Conservation (phyloP, 164 flowering plant genomes). For the Nymphaea thermarum region DNA sequence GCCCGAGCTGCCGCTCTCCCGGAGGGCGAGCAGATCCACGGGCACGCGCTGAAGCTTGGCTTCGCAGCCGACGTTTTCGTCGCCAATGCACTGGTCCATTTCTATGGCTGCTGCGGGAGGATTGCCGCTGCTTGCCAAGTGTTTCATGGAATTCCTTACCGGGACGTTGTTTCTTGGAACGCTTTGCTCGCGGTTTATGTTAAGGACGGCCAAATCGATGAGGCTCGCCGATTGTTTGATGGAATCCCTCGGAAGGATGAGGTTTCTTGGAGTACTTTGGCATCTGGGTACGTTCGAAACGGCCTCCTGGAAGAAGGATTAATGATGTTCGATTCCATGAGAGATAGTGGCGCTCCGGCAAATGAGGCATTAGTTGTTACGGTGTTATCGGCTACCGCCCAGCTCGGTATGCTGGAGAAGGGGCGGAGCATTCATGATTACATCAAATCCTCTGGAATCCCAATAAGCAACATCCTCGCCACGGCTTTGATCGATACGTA, state of each 20-base stretch:
- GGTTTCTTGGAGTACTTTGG: conserved; percentile 61
- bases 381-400: not conserved
- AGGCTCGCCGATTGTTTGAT: conserved; percentile 30
- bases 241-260: conserved; percentile 44
- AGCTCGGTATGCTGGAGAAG: not conserved
- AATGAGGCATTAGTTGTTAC: not conserved
- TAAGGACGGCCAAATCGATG: not conserved
- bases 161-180: conserved; percentile 5
- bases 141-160: not conserved
- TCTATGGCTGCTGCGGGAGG: conserved; percentile 1
- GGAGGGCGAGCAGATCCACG: conserved; percentile 8
- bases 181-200: conserved; percentile 4
- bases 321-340: not conserved
- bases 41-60: conserved; percentile 5
- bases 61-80: conserved; percentile 4
- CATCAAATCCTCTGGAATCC: not conserved
- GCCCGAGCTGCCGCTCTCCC: conserved; percentile 5
- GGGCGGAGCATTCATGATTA: not conserved
- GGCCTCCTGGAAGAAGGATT: not conserved
- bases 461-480: conserved; percentile 20
- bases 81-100: conserved; percentile 7
- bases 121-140: not conserved
- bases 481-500: conserved; percentile 71
- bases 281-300: conserved; percentile 22
- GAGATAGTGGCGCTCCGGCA: not conserved